Percentiles rank a stretch among this genome's conserved stretches.
These are phyloP conservation scores for Penicillium canariense DNA, from an alignment of 495 filamentous ascomycete species.

Conservation along the genomic window DNA sequence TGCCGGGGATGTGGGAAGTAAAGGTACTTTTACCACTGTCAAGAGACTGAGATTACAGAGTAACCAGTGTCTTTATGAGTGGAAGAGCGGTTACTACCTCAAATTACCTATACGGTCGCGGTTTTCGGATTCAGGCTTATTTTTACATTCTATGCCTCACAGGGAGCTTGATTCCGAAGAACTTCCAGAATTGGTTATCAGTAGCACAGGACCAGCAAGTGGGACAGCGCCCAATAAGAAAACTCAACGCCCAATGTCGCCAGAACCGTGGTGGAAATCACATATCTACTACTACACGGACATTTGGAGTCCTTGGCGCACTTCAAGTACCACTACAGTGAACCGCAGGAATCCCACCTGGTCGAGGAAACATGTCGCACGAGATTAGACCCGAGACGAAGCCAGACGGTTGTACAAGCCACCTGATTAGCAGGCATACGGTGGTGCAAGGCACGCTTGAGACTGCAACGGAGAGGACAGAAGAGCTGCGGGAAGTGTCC, in stretches of 20 bases:
- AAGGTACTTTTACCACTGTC: not conserved
- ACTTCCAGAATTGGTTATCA: too few relatives aligned
- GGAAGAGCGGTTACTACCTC: not conserved
- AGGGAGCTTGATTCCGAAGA: not conserved
- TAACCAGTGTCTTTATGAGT: not conserved
- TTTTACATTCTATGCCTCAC: not conserved
- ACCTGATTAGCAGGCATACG: slow-evolving; percentile 6
- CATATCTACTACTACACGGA: not conserved
- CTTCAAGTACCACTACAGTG: slow-evolving; percentile 1
- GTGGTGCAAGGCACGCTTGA: not conserved
- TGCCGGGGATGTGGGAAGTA: too few relatives aligned
- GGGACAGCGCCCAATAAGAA: not conserved
- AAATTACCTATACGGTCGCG: not conserved
- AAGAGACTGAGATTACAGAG: not conserved
- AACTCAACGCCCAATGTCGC: not conserved
- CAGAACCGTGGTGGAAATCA: not conserved
- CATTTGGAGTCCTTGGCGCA: not conserved
- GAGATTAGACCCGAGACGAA: slow-evolving; percentile 1
- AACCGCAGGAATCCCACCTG: slow-evolving; percentile 14
- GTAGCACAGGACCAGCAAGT: not conserved
- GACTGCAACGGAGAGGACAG: not conserved
- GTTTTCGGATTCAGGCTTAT: not conserved
- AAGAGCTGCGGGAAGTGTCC: not conserved
- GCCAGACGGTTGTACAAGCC: slow-evolving; percentile 4
- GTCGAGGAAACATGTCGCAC: slow-evolving; percentile 8